Base-by-base conservation (phyloP, 352 stramenopile genomes). In the Phytophthora brassicae region DNA sequence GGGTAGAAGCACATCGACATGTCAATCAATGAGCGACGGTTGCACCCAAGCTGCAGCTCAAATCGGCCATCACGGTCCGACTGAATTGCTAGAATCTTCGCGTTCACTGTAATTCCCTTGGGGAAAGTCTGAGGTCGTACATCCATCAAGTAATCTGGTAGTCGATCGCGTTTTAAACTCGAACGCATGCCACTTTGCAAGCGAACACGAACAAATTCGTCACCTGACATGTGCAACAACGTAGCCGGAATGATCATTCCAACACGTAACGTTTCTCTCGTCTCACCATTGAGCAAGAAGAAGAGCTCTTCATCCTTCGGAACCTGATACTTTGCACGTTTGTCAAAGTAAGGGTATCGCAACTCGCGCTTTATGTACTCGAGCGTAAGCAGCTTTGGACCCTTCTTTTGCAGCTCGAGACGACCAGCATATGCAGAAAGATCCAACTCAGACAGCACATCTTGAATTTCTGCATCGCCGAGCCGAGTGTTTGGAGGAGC, bases 301-400 rank as follows among this genome's bases (percentile, higher is more conserved):
- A 96, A 96, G 0, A 96, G 64, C 17, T 96, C 88, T 58, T 93
- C 80, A 52, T 94, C 81, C 51, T 86, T 85, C 14, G 88, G 86
- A 8, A 89, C 81, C 52, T 93, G 78, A 42, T 95, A 96, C 58
- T 90, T 89, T 44, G 80, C 75, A 54, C 88, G 79, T 58, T 92
- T 92, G 65, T 96, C 88, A 51, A 95, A 94, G 70, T 95, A 96
- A 22, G 88, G 88, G 60, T 95, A 96, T 36, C 88, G 88, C 35
- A 96, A 60, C 64, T 96, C 88, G 23, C 85, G 79, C 66, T 96
- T 96, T 41, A 96, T 96, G 55, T 89, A 92, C 58, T 95, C 86
- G 12, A 96, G 74, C 12, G 88, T 96, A 13, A 92, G 59, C 19
- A 95, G 51, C 60, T 96, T 96, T 0, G 86, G 88, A 0, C 86